These are phyloP conservation scores for Metroxylon sagu DNA, from an alignment of 176 grass and related monocot genomes.

Conservation along the genomic window DNA sequence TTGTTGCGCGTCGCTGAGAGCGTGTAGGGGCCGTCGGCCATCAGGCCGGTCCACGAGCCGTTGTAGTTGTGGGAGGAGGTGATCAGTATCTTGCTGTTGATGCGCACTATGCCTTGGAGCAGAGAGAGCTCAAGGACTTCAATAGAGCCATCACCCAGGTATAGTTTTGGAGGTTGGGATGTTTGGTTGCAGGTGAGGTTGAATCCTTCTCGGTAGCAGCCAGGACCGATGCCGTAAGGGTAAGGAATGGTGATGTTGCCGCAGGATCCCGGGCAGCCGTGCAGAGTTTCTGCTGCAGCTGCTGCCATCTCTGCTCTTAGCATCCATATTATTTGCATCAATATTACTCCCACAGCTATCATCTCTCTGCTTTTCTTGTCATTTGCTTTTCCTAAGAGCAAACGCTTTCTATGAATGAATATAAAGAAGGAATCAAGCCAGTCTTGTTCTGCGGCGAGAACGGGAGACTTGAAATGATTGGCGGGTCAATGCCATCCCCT, in stretches of 20 bases:
- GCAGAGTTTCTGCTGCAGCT: no score
- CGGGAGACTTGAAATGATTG: no score
- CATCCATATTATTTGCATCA: no score
- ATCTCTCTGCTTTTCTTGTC: no score
- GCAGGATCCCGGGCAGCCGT: conserved; percentile 1
- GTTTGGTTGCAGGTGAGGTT: conserved; percentile 2
- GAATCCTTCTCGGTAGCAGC: no score
- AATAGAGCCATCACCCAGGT: conserved; percentile 23
- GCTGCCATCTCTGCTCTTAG: no score
- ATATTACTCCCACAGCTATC: no score
- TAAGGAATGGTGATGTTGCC: conserved; percentile 24
- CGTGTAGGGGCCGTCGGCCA: not conserved
- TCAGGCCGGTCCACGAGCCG: not conserved
- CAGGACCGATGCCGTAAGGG: not conserved
- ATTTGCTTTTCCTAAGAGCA: no score
- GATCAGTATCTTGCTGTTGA: conserved; percentile 10
- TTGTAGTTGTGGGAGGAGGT: not conserved
- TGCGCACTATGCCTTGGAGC: not conserved
- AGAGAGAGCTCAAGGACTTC: conserved; percentile 21
- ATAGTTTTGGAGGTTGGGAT: conserved; percentile 14
- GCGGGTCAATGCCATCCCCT: no score
- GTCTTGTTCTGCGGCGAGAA: no score
- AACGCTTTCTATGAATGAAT: no score
- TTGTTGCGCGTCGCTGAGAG: conserved; percentile 13
- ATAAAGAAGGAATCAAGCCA: no score